A percentile compares a stretch with the other conserved stretches of the same genome.
phyloP scores from a whole-genome alignment of 129 eudicot species.

The Helianthus tuberosus region DNA sequence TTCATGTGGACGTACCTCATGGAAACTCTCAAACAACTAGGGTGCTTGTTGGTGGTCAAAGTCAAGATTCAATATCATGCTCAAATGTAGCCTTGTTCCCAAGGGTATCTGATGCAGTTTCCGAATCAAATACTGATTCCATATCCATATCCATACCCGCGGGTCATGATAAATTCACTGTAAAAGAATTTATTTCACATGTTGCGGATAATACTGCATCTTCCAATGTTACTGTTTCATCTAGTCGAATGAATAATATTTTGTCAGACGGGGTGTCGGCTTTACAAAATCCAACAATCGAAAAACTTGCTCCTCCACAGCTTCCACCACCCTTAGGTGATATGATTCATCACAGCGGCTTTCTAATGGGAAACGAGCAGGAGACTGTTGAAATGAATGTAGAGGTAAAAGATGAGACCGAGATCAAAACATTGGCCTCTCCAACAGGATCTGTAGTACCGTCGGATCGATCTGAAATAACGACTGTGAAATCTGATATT shows the following conservation, averaged over 20 bases:
- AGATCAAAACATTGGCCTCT: slow-evolving; percentile 42
- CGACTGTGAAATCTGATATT: slow-evolving; percentile 33
- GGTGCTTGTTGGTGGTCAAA: slow-evolving; percentile 27
- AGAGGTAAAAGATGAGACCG: slow-evolving; percentile 46
- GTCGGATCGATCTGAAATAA: slow-evolving; percentile 43
- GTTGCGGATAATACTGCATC: slow-evolving; percentile 33
- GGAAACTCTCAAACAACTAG: slow-evolving; percentile 34
- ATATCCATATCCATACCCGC: slow-evolving; percentile 7
- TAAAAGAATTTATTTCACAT: slow-evolving; percentile 49
- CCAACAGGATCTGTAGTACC: slow-evolving; percentile 40
- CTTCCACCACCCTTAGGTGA: slow-evolving; percentile 58
- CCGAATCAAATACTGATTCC: slow-evolving; percentile 34
- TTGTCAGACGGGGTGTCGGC: slow-evolving; percentile 34
- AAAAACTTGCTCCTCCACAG: slow-evolving; percentile 45
- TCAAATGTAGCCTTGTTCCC: slow-evolving; percentile 27
- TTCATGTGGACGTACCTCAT: slow-evolving; percentile 44
- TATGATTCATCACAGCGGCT: slow-evolving; percentile 65
- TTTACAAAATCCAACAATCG: slow-evolving; percentile 49
- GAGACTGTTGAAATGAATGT: slow-evolving; percentile 48
- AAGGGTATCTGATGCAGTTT: slow-evolving; percentile 28
- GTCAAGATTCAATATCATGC: slow-evolving; percentile 26
- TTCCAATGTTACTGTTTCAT: slow-evolving; percentile 34
- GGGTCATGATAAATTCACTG: slow-evolving; percentile 67
- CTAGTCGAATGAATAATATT: slow-evolving; percentile 39
- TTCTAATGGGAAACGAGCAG: slow-evolving; percentile 58